Base-by-base conservation (phyloP, 768 basidiomycete genomes). In the Trametes cingulata region DNA sequence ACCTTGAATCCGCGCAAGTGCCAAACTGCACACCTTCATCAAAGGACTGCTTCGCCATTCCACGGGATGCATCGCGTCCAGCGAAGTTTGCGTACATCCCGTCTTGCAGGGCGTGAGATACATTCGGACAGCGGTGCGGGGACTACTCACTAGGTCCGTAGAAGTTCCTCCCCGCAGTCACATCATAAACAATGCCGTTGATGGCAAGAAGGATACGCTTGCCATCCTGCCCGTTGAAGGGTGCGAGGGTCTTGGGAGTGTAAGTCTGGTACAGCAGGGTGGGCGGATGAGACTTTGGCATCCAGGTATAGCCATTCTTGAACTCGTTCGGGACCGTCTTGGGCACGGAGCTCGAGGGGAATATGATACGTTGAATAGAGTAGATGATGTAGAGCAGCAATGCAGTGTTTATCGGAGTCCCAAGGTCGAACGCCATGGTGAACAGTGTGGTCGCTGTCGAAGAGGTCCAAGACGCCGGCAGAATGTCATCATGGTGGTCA, bases 41-140 rank as follows among this genome's bases (percentile, higher is more conserved):
- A 65, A 97, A 98, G 2, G 94, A 96, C 75, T 98, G 95, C 75
- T 95, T 97, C 7, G 96, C 96, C 91, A 98, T 95, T 5, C 96
- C 95, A 37, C 95, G 79, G 15, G 93, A 95, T 1, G 96, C 96
- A 75, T 99, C 96, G 49, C 95, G 76, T 6, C 96, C 97, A 2
- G 97, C 95, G 78, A 99, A 98, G 74, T 95, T 96, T 29, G 93
- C 95, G 70, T 98, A 98, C 84, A 95, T 93, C 0, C 95, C 96
- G 67, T 87, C 96, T 97, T 41, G 46, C 20, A 67, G 35, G 51
- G 1, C 25, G 17, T 39, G 22, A 29, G 53, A 50, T 24, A 5
- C 37, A 33, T 14, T 39, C 22, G 7, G 7, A 1, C 19, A 25
- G 37, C n/a, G 39, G n/a, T 12, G 7, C 6, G n/a, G 15, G 42